Conservation (phyloP, 169 alveolate genomes). For the Plasmodium yoelii region DNA sequence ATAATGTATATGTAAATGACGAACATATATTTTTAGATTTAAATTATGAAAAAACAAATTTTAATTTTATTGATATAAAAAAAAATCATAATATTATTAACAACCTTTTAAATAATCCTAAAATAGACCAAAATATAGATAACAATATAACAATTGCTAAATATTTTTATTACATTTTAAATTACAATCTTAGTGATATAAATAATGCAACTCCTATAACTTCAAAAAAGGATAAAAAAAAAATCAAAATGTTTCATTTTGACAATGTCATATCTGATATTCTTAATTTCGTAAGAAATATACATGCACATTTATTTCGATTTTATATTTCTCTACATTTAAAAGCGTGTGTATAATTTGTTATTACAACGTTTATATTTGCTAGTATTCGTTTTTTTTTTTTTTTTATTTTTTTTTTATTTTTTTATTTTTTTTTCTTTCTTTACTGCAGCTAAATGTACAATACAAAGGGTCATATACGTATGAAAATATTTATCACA, state of each 20-base stretch:
- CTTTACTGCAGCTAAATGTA: constrained; percentile 32
- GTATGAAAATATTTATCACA: constrained; percentile 64
- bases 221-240: constrained; percentile 51
- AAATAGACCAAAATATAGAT: constrained; percentile 43
- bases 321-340: neutral
- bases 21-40: constrained; percentile 48
- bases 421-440: neutral
- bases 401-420: too few relatives aligned
- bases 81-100: neutral
- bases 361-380: neutral
- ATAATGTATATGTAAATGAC: constrained; percentile 51
- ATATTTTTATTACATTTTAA: constrained; percentile 42
- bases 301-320: neutral
- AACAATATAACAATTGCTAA: constrained; percentile 51
- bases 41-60: constrained; percentile 33
- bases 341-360: neutral
- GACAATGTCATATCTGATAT: constrained; percentile 59
- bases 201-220: constrained; percentile 4
- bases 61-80: constrained; percentile 9
- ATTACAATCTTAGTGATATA: constrained; percentile 24
- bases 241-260: constrained; percentile 62
- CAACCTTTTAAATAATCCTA: neutral
- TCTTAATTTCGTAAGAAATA: constrained; percentile 46
- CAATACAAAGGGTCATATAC: constrained; percentile 65
- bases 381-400: neutral